These are phyloP conservation scores for Ceratobasidium sp. DNA, from an alignment of 1,284 basidiomycete species.

Conservation along the genomic window DNA sequence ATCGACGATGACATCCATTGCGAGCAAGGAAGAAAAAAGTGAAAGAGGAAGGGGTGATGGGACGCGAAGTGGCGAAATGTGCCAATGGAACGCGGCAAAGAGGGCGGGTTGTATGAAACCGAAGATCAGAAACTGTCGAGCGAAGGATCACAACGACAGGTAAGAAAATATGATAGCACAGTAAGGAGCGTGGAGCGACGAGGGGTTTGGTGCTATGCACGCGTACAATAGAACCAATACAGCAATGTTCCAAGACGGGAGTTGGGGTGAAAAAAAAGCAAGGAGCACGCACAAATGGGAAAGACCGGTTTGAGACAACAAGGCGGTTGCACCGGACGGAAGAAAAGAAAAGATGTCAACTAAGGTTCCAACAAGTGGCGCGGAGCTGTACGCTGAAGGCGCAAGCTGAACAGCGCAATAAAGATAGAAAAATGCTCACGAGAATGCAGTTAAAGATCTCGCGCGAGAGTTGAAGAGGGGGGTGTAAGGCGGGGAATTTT, in stretches of 20 bases:
- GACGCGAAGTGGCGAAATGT: too few relatives aligned
- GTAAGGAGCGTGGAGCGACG: conserved; percentile 39
- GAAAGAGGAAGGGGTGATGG: conserved; percentile 17
- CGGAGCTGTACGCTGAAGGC: background rate
- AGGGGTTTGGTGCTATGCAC: conserved; percentile 9
- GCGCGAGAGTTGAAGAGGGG: conserved; percentile 35
- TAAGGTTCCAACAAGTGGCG: background rate
- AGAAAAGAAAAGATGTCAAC: conserved; percentile 18
- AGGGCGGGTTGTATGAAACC: conserved; percentile 26
- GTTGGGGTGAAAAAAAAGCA: conserved; percentile 7
- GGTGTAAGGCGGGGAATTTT: conserved; percentile 15
- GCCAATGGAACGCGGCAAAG: background rate
- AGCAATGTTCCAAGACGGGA: background rate
- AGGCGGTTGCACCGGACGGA: background rate
- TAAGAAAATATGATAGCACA: conserved; percentile 41
- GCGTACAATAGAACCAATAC: background rate
- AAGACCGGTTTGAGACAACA: background rate
- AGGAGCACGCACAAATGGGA: conserved; percentile 29
- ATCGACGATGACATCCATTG: conserved; percentile 43
- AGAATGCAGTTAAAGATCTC: conserved; percentile 39
- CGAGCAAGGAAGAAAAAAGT: conserved; percentile 22
- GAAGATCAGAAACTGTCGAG: conserved; percentile 38
- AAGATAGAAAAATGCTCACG: conserved; percentile 31
- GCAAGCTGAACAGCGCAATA: conserved; percentile 8
- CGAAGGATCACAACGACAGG: conserved; percentile 39